Base-by-base conservation (phyloP, 495 filamentous ascomycete species). In the Polyplosphaeria fusca region DNA sequence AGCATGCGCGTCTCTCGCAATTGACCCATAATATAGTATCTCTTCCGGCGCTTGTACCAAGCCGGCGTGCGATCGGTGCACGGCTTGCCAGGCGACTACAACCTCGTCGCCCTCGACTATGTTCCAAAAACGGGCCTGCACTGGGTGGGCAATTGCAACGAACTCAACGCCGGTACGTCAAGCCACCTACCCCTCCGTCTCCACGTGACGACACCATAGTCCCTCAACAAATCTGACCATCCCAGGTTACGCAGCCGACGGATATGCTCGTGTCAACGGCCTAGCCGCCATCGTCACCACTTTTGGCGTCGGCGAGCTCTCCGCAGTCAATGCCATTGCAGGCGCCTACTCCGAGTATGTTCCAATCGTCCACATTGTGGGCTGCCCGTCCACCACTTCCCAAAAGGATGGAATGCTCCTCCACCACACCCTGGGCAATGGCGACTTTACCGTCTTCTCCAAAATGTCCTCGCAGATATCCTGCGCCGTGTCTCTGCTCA, bases 401-500 rank as follows among this genome's bases (percentile, higher is more conserved):
- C 83, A 86, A 65, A 73, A 71, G 45, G 73, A 79, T 56, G 80
- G 81, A 61, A 76, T 84, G 68, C 74, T 94, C n/a, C 77, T 97
- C 12, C 92, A 97, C 68, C 92, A 97, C 71, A 95, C 91, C 0
- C 83, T 97, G 13, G 91, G 90, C 27, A 93, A 95, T 66, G 91
- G 91, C 25, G 86, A 93, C 67, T 93, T 87, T 70, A 82, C 86
- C 52, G 88, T 87, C n/a, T 96, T 93, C 66, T 75, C 80, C 58
- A 78, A 84, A 56, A 96, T 96, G 86, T 86, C 76, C 66, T 72
- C 73, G 13, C 71, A 79, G 20, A 84, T 96, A 58, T 86, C 88
- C 4, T 87, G 84, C 67, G 79, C 82, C 26, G 74, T 83, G 27
- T 83, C 84, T 9, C 81, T 80, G 25, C 76, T 97, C 42, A 84